Conservation (phyloP, 2,329 filamentous ascomycete species). For the Pochonia chlamydosporia region DNA sequence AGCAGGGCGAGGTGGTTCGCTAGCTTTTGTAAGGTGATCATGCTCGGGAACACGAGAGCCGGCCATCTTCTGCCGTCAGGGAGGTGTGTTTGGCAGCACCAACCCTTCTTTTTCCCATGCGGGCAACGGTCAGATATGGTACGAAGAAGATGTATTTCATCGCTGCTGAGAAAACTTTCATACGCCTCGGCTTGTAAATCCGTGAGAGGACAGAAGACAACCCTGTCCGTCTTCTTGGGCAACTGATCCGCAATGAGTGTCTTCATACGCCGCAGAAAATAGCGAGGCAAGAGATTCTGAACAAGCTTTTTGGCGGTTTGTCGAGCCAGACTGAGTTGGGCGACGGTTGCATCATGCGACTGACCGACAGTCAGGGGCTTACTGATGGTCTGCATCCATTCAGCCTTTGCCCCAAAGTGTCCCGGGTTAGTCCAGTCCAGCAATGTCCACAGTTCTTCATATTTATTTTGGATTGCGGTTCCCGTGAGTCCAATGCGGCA, state of each 20-base stretch:
- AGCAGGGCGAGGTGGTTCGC: conserved; percentile 89
- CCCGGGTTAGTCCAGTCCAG: conserved; percentile 96
- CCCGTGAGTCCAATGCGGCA: conserved; percentile 92
- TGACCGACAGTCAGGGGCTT: conserved; percentile 81
- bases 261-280: conserved; percentile 92
- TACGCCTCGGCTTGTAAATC: conserved; percentile 78
- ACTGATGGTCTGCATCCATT: conserved; percentile 75
- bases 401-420: conserved; percentile 52
- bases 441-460: conserved; percentile 93
- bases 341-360: conserved; percentile 81
- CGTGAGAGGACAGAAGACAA: conserved; percentile 92
- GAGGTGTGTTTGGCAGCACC: conserved; percentile 66
- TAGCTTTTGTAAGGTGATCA: conserved; percentile 77
- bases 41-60: conserved; percentile 75
- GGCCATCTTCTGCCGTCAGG: conserved; percentile 64
- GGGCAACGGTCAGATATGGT: conserved; percentile 61
- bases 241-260: conserved; percentile 85
- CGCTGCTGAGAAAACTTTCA: conserved; percentile 66
- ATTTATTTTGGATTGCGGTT: conserved; percentile 96
- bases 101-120: conserved; percentile 62
- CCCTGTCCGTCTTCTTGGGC: conserved; percentile 88
- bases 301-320: conserved; percentile 80
- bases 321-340: conserved; percentile 75
- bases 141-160: conserved; percentile 64
- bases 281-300: conserved; percentile 78